phyloP scores from a whole-genome alignment of 2,329 filamentous ascomycete genomes.

The Diaporthe batatas region DNA sequence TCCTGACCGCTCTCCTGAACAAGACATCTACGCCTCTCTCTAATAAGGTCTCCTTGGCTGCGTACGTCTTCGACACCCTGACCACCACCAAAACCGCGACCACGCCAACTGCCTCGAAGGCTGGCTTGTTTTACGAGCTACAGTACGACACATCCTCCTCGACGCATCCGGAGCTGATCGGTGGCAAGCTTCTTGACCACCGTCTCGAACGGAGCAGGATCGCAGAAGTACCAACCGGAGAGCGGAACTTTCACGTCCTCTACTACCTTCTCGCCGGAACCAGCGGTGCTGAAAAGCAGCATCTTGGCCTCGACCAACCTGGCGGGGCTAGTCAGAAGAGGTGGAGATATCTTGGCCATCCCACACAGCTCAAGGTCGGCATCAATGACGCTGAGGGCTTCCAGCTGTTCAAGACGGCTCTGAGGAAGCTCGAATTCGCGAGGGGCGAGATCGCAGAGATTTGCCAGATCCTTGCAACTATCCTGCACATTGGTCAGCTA shows the following conservation, averaged over 20 bases:
- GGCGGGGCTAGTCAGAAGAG: slow-evolving; percentile 73
- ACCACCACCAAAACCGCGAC: slow-evolving; percentile 98
- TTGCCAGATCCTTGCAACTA: slow-evolving; percentile 92
- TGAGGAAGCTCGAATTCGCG: slow-evolving; percentile 94
- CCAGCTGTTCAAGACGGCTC: slow-evolving; percentile 95
- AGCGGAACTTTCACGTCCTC: slow-evolving; percentile 94
- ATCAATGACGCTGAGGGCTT: slow-evolving; percentile 97
- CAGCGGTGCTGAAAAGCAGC: slow-evolving; percentile 88
- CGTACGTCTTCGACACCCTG: slow-evolving; percentile 95
- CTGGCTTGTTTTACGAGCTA: slow-evolving; percentile 93
- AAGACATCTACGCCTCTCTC: slow-evolving; percentile 95
- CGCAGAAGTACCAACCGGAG: slow-evolving; percentile 91
- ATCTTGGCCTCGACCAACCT: slow-evolving; percentile 75
- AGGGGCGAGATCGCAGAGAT: slow-evolving; percentile 95
- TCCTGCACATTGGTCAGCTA: slow-evolving; percentile 97
- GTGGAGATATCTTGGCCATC: slow-evolving; percentile 97
- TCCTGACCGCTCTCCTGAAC: slow-evolving; percentile 86
- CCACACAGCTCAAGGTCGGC: slow-evolving; percentile 95
- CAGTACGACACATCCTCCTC: slow-evolving; percentile 94
- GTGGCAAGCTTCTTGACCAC: slow-evolving; percentile 94
- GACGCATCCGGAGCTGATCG: slow-evolving; percentile 87
- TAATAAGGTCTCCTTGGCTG: slow-evolving; percentile 90
- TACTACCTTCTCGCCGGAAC: slow-evolving; percentile 97
- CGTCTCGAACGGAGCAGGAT: slow-evolving; percentile 92
- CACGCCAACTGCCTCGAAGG: slow-evolving; percentile 94